Evolutionary conservation across 805 yeast genomes (phyloP).

Genomic region (Yarrowia deformans): DNA sequence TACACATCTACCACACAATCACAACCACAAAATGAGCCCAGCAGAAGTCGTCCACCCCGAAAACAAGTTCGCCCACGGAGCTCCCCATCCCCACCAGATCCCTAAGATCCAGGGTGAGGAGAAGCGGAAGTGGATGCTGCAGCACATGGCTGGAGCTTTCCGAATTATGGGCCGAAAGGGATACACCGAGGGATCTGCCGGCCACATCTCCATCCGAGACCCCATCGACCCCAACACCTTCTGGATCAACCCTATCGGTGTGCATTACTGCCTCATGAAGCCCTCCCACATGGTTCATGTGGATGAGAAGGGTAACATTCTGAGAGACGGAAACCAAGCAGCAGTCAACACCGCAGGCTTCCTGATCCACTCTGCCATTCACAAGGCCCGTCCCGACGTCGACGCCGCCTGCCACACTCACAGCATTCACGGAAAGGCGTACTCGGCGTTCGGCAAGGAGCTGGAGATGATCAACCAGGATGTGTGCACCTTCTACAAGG

Average conservation of each 20-base stretch:
- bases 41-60: constrained; percentile 32
- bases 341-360: constrained; percentile 74
- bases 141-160: constrained; percentile 88
- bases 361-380: constrained; percentile 71
- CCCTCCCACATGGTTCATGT: constrained; percentile 69
- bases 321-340: constrained; percentile 64
- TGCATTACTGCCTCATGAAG: constrained; percentile 68
- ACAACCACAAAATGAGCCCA: constrained; percentile 33
- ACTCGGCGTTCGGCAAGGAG: constrained; percentile 67
- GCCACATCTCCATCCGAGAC: constrained; percentile 85
- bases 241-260: constrained; percentile 90
- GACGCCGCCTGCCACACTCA: constrained; percentile 78
- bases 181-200: constrained; percentile 79
- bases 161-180: constrained; percentile 82
- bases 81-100: constrained; percentile 54
- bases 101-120: constrained; percentile 61
- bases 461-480: constrained; percentile 85
- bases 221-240: constrained; percentile 81
- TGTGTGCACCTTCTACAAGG: constrained; percentile 68
- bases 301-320: constrained; percentile 67
- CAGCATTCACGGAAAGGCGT: constrained; percentile 69
- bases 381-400: constrained; percentile 72
- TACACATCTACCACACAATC: not conserved
- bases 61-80: constrained; percentile 38
- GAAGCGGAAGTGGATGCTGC: constrained; percentile 59